A percentile compares a stretch with the other conserved stretches of the same genome.
These are phyloP conservation scores for Grosmannia clavigera DNA, from an alignment of 2,329 filamentous ascomycete genomes.

Conservation along the genomic window DNA sequence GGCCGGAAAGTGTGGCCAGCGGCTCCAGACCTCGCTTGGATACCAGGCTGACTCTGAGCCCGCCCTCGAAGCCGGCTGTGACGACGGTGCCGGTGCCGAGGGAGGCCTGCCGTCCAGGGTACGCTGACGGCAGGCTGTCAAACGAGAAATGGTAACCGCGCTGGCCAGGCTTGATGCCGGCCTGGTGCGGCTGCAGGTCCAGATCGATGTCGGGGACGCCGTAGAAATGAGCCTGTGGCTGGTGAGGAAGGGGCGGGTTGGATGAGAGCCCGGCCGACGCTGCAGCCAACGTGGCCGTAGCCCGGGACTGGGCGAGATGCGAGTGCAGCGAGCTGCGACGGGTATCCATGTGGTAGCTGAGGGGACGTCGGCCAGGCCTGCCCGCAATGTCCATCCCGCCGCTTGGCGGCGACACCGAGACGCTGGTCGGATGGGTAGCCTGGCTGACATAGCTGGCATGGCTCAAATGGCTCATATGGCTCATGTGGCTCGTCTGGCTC, in stretches of 20 bases:
- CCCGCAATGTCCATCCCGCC: constrained; percentile 8
- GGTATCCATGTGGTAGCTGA: constrained; percentile 42
- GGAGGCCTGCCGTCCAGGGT: constrained; percentile 19
- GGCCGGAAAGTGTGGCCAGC: constrained; percentile 58
- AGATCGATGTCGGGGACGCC: constrained; percentile 61
- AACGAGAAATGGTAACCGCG: constrained; percentile 72
- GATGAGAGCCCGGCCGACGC: background rate
- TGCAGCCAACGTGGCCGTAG: constrained; percentile 14
- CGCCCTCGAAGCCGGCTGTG: constrained; percentile 68
- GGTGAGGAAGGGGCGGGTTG: constrained; percentile 59
- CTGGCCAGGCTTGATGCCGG: constrained; percentile 48
- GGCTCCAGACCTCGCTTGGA: constrained; percentile 59
- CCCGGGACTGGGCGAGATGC: constrained; percentile 33
- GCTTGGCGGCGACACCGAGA: constrained; percentile 27
- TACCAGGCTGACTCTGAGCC: constrained; percentile 62
- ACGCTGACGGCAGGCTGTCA: constrained; percentile 50
- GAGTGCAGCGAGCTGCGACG: constrained; percentile 40
- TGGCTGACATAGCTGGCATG: constrained; percentile 8
- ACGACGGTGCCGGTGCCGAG: constrained; percentile 49
- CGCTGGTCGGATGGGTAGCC: constrained; percentile 11
- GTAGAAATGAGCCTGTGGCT: constrained; percentile 68
- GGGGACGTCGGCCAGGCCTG: constrained; percentile 24
- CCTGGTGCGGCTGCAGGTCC: constrained; percentile 30
- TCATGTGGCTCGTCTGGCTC: constrained; percentile 11
- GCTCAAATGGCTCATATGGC: constrained; percentile 9